Evolutionary conservation across 2,329 filamentous ascomycete species (phyloP), one percentile per base, ranked within the genome.

Genomic region (Zasmidium angulare): DNA sequence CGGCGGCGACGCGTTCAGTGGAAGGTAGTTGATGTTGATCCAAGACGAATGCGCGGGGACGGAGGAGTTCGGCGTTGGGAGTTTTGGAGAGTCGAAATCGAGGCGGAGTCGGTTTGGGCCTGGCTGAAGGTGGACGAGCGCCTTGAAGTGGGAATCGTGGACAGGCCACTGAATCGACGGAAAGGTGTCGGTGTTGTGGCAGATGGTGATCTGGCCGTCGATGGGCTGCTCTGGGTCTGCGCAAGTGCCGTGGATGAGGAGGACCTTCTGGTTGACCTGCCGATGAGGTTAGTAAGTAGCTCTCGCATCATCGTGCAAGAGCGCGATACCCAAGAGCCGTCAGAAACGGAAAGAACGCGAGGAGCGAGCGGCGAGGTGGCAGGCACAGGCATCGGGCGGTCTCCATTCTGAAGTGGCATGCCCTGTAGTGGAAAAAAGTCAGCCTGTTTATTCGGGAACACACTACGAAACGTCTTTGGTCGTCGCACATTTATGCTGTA

Each of bases 261-360:
- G 81, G 9, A 96, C 84, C 73, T 96, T 97, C 79, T 97, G 92
- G 71, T 96, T 91, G 20, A 96, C 91, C 91, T 96, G 59, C 20
- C 21, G 12, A 19, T 26, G 14, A n/a, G n/a, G 53, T 71, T 43
- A 69, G 55, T 23, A 43, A 7, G n/a, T 21, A 21, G 22, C 50
- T 10, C 4, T 10, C n/a, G 40, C 19, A n/a, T 48, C 11, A 11
- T 29, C 26, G 26, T 47, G 53, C 57, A 59, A 59, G 52, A 48
- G 59, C 20, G 54, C 64, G 53, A 17, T 84, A 96, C 92, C 89
- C 91, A 96, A 59, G 90, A 87, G 66, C 89, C 90, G 65, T 96
- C 91, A 10, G 85, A 81, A 43, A 96, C 81, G 31, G 93, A 96
- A 47, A 88, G 78, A 43, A 97, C 85, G 67, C 86, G 86, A 22